A percentile compares a stretch with the other conserved stretches of the same genome.
phyloP scores from a whole-genome alignment of 768 basidiomycete species.

The Termitomyces sp. region DNA sequence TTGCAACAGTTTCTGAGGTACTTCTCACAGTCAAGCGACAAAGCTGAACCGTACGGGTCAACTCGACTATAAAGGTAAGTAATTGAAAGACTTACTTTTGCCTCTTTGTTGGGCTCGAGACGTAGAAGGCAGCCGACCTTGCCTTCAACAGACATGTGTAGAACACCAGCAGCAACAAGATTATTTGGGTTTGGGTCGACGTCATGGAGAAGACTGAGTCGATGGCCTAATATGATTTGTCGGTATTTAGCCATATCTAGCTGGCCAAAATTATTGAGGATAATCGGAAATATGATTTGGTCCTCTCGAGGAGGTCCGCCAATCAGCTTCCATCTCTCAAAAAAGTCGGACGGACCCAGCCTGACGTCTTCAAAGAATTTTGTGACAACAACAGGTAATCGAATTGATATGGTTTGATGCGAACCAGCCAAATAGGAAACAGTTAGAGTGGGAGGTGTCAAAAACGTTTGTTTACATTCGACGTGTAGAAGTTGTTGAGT shows the following conservation, averaged over 20 bases:
- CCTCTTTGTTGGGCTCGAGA: conserved; percentile 92
- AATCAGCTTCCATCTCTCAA: conserved; percentile 97
- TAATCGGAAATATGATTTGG: conserved; percentile 81
- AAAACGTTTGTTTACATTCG: conserved; percentile 89
- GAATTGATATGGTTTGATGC: conserved; percentile 78
- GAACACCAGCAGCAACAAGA: conserved; percentile 89
- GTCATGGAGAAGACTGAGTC: conserved; percentile 70
- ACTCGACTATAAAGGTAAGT: not conserved
- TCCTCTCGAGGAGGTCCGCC: conserved; percentile 93
- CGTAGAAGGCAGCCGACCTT: conserved; percentile 95
- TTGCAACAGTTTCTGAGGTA: conserved; percentile 87
- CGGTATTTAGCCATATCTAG: conserved; percentile 70
- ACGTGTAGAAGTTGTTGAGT: conserved; percentile 91
- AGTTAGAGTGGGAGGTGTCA: conserved; percentile 67
- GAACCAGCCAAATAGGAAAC: conserved; percentile 92
- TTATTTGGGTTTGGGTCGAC: conserved; percentile 96
- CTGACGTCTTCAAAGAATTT: conserved; percentile 95
- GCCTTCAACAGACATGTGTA: conserved; percentile 86
- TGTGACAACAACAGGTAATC: conserved; percentile 80
- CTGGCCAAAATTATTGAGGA: conserved; percentile 58
- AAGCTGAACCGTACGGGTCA: conserved; percentile 40
- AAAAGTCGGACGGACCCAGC: conserved; percentile 81
- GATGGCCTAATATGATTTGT: conserved; percentile 73
- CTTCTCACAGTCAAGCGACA: conserved; percentile 92
- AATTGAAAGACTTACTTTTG: conserved; percentile 56